phyloP scores from a whole-genome alignment of 371 early-diverging fungal genomes.

The Catenaria anguillulae region DNA sequence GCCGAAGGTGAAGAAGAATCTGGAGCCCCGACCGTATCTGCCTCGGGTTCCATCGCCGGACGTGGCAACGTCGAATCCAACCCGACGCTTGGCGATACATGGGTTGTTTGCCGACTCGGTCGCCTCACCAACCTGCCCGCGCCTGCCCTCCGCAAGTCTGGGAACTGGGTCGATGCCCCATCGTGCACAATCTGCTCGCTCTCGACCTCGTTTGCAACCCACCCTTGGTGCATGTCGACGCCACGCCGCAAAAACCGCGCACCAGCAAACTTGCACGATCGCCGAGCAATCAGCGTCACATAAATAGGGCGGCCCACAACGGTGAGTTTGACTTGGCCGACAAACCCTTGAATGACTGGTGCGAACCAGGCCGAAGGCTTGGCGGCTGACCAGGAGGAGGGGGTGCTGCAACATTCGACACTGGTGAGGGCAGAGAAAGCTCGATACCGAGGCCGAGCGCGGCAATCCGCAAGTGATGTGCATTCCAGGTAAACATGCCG shows the following conservation, averaged over 20 bases:
- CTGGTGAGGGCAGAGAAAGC: no score
- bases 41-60: no score
- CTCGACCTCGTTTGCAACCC: conserved; percentile 97
- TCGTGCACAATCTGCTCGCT: conserved; percentile 95
- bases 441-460: background rate
- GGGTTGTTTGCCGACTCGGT: no score
- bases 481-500: conserved; percentile 75
- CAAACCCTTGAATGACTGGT: conserved; percentile 88
- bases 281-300: conserved; percentile 84
- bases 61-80: no score
- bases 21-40: background rate
- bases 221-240: conserved; percentile 48
- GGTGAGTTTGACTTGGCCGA: conserved; percentile 65
- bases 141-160: background rate
- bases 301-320: conserved; percentile 70
- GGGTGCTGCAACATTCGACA: no score
- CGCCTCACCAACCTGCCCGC: no score
- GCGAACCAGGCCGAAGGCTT: conserved; percentile 63
- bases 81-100: no score
- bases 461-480: background rate
- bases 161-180: conserved; percentile 19
- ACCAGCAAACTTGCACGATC: conserved; percentile 91
- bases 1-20: background rate
- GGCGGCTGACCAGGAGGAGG: no score
- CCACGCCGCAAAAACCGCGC: conserved; percentile 95